Percentiles rank a stretch among this genome's conserved stretches.
These are phyloP conservation scores for Neoscytalidium dimidiatum DNA, from an alignment of 2,329 filamentous ascomycete species.

Conservation along the genomic window DNA sequence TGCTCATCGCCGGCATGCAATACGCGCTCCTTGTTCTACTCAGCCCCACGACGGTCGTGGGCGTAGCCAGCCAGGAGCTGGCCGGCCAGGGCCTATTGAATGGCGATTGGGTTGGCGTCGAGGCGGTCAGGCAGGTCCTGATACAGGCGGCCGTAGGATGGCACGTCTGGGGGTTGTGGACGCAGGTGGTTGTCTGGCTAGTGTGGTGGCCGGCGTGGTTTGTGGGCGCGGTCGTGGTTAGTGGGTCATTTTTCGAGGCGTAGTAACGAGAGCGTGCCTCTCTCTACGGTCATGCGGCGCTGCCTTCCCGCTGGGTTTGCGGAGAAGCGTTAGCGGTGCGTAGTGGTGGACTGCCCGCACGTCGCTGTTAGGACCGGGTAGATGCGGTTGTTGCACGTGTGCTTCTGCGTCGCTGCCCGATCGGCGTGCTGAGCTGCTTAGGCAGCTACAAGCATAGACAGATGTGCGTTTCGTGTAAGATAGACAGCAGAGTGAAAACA, in stretches of 20 bases:
- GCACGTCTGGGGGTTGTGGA: slow-evolving; percentile 88
- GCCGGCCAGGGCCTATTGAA: slow-evolving; percentile 41
- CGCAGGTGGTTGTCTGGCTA: slow-evolving; percentile 86
- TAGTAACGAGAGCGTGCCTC: no score
- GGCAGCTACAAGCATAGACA: neutral
- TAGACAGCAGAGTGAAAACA: neutral
- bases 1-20: slow-evolving; percentile 21
- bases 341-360: no score
- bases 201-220: slow-evolving; percentile 96
- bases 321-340: no score
- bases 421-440: neutral
- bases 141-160: slow-evolving; percentile 80
- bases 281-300: no score
- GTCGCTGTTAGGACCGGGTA: neutral
- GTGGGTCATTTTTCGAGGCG: neutral
- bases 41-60: slow-evolving; percentile 36
- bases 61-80: slow-evolving; percentile 27
- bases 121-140: slow-evolving; percentile 58
- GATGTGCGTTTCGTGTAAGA: neutral
- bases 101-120: slow-evolving; percentile 26
- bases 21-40: slow-evolving; percentile 29
- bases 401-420: neutral
- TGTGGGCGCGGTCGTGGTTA: slow-evolving; percentile 48
- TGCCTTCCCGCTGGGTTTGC: no score
- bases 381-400: neutral